A percentile compares a stretch with the other conserved stretches of the same genome.
Conservation (phyloP, 768 basidiomycete genomes). For the Sarcomyxa edulis region DNA sequence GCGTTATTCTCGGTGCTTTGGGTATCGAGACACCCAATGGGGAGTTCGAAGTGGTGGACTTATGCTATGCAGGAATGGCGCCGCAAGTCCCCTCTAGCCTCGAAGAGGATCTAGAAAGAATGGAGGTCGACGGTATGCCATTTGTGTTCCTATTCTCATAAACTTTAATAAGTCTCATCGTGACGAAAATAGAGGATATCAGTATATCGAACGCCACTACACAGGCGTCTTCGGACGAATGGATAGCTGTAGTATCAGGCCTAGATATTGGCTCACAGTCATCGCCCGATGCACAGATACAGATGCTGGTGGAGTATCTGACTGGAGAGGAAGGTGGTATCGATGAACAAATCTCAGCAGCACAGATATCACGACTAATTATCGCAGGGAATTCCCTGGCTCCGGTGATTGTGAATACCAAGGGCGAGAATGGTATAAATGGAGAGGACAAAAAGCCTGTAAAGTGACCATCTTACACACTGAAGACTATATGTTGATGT, state of each 20-base stretch:
- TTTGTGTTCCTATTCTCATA: too few relatives aligned
- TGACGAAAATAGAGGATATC: too few relatives aligned
- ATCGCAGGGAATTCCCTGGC: constrained; percentile 88
- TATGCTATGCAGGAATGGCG: constrained; percentile 82
- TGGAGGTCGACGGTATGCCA: constrained; percentile 69
- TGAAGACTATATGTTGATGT: too few relatives aligned
- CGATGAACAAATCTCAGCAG: constrained; percentile 57
- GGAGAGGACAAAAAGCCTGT: constrained; percentile 53
- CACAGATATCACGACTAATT: constrained; percentile 78
- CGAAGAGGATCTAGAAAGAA: constrained; percentile 30
- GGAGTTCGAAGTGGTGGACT: constrained; percentile 91
- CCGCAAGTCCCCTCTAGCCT: constrained; percentile 50
- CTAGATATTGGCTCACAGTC: constrained; percentile 68
- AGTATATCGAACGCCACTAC: neutral
- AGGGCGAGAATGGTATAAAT: constrained; percentile 25
- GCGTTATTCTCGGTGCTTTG: constrained; percentile 84
- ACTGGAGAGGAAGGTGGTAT: constrained; percentile 75
- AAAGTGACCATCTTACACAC: constrained; percentile 21
- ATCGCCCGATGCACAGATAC: constrained; percentile 64
- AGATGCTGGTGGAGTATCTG: constrained; percentile 89
- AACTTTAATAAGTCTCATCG: too few relatives aligned
- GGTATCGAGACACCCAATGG: constrained; percentile 87
- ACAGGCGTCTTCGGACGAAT: constrained; percentile 46
- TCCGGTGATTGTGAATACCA: constrained; percentile 30
- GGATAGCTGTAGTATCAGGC: constrained; percentile 85